Conservation (phyloP, 2,329 filamentous ascomycete species). For the Pyrenophora teres region DNA sequence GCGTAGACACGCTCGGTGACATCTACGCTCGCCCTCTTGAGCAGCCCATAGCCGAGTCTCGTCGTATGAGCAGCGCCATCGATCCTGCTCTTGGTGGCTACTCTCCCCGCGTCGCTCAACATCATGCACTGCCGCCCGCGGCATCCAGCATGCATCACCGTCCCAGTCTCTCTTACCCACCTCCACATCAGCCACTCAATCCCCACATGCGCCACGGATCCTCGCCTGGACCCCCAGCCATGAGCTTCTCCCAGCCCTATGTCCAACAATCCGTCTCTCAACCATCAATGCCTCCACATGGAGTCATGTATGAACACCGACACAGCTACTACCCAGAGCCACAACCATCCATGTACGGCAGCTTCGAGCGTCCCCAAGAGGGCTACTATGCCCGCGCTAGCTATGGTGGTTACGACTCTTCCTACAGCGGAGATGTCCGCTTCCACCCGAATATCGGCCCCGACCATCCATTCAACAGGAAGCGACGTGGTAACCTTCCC, state of each 20-base stretch:
- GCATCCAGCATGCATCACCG: conserved; percentile 31
- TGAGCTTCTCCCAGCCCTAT: conserved; percentile 18
- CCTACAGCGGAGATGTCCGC: conserved; percentile 29
- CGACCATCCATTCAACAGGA: conserved; percentile 49
- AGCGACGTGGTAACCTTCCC: conserved; percentile 82
- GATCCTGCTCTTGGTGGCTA: conserved; percentile 30
- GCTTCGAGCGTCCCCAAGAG: conserved; percentile 27
- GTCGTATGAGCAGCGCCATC: conserved; percentile 26
- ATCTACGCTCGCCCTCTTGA: conserved; percentile 28
- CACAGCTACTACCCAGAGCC: conserved; percentile 36
- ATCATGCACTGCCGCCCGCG: conserved; percentile 6
- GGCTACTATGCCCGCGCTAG: conserved; percentile 23
- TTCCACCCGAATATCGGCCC: conserved; percentile 38
- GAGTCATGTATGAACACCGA: conserved; percentile 26
- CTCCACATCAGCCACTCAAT: conserved; percentile 12
- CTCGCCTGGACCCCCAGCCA: conserved; percentile 24
- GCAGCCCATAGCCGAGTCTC: conserved; percentile 18
- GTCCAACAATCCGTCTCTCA: conserved; percentile 12
- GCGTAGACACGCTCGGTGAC: conserved; percentile 33
- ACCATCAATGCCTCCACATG: conserved; percentile 14
- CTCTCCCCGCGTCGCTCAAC: conserved; percentile 15
- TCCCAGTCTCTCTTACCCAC: conserved; percentile 33
- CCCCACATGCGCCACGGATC: conserved; percentile 37
- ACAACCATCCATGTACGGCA: conserved; percentile 19
- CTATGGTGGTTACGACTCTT: conserved; percentile 27